Evolutionary conservation across 768 basidiomycete species (phyloP), one percentile per base, ranked within the genome.

Genomic region (Exidia glandulosa): DNA sequence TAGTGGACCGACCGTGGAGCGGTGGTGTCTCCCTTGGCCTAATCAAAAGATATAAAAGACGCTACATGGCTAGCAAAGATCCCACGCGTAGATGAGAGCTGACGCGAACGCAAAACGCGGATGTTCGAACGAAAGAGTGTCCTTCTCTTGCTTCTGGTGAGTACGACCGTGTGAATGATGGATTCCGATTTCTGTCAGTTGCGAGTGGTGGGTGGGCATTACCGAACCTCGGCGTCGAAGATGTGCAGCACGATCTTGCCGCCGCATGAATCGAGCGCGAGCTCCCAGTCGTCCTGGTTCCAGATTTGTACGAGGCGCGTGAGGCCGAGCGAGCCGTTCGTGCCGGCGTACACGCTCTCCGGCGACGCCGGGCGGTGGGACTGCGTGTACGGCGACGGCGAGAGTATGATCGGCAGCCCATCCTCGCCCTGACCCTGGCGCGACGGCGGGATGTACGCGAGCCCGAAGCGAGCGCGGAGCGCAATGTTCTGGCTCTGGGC

Each of bases 271-370:
- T 75, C 66, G 32, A 77, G 70, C 5, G 80, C 75, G 10, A 75
- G 71, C 60, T 79, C 75, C 87, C 87, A 88, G 54, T 86, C 81
- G n/a, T 71, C 73, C 61, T 85, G 79, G 13, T 76, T 77, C 9
- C 75, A 70, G 48, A 88, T 74, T 62, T 79, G 76, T 58, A 77
- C 73, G 66, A 81, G 56, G 25, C 45, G 52, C 19, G 32, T 36
- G 48, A 56, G 61, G 61, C 59, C 48, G 54, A 50, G 36, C 23
- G 34, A 30, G n/a, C n/a, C n/a, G n/a, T n/a, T n/a, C 32, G 55
- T 50, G 19, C 54, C 59, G 33, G 16, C 50, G n/a, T 32, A 73
- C 67, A 12, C 23, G 50, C 50, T 54, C 25, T 54, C 50, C 16
- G 71, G 69, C 57, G 75, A 67, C 12, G 77, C 73, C 37, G 74